These are phyloP conservation scores for Phaeotremella skinneri DNA, from an alignment of 768 basidiomycete genomes.

Conservation along the genomic window DNA sequence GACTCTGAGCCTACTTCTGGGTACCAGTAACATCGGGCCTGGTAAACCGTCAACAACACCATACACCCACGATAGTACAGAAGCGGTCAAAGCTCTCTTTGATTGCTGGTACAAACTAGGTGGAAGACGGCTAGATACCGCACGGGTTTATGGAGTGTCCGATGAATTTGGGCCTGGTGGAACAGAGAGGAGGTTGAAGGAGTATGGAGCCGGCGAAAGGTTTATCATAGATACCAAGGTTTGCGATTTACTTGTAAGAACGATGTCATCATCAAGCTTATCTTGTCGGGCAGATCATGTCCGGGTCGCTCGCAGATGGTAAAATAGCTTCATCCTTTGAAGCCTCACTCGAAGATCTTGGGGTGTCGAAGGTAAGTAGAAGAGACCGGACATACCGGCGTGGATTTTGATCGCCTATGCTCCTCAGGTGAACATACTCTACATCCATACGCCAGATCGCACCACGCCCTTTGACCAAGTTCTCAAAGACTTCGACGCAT, in stretches of 20 bases:
- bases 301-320: background rate
- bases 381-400: background rate
- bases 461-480: background rate
- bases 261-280: background rate
- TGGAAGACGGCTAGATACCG: background rate
- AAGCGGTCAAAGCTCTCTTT: background rate
- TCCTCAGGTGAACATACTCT: background rate
- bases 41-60: background rate
- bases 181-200: background rate
- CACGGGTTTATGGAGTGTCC: background rate
- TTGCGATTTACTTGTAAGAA: background rate
- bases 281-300: no score
- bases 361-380: background rate
- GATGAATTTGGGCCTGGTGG: constrained; percentile 1
- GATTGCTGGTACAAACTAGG: background rate
- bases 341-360: background rate
- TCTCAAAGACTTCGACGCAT: background rate
- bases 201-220: background rate
- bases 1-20: background rate
- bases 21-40: constrained; percentile 1
- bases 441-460: background rate
- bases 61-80: background rate
- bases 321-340: background rate
- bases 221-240: background rate
- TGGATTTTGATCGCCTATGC: background rate